Percentiles rank a stretch among this genome's conserved stretches.
phyloP scores from a whole-genome alignment of 306 rosid species.

The Phaseolus lunatus region DNA sequence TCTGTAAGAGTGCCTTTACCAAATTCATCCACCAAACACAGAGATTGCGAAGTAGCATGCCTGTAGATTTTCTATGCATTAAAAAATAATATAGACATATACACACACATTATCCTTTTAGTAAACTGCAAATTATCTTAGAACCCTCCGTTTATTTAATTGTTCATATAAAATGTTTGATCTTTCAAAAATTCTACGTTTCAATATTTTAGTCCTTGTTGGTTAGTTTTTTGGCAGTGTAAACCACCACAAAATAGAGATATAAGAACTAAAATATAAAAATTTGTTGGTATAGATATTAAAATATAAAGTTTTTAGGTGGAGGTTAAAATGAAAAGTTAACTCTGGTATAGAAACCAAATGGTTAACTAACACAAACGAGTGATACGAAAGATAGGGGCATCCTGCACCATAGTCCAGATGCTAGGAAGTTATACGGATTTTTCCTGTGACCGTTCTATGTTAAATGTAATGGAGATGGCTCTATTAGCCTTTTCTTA shows the following conservation, averaged over 20 bases:
- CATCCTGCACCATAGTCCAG: slow-evolving; percentile 29
- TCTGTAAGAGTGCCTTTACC: slow-evolving; percentile 98
- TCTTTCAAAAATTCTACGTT: not conserved
- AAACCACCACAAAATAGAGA: not conserved
- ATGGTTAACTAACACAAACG: not conserved
- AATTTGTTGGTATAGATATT: not conserved
- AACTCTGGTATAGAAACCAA: not conserved
- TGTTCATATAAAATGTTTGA: slow-evolving; percentile 1
- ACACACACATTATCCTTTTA: not conserved
- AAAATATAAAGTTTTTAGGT: not conserved
- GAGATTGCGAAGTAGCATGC: slow-evolving; percentile 84
- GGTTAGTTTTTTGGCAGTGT: not conserved
- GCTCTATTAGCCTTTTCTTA: slow-evolving; percentile 23
- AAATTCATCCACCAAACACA: slow-evolving; percentile 91
- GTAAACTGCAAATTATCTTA: slow-evolving; percentile 12
- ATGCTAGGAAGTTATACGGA: slow-evolving; percentile 35
- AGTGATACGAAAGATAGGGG: slow-evolving; percentile 16
- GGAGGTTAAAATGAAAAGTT: not conserved
- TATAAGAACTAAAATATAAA: not conserved
- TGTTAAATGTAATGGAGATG: slow-evolving; percentile 25
- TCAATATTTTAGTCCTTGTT: not conserved
- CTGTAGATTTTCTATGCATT: slow-evolving; percentile 52
- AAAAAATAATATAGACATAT: not conserved
- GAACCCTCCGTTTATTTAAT: slow-evolving; percentile 32
- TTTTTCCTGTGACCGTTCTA: slow-evolving; percentile 6